These are phyloP conservation scores for Mallotus repandus DNA, from an alignment of 441 rosid genomes.

Conservation along the genomic window DNA sequence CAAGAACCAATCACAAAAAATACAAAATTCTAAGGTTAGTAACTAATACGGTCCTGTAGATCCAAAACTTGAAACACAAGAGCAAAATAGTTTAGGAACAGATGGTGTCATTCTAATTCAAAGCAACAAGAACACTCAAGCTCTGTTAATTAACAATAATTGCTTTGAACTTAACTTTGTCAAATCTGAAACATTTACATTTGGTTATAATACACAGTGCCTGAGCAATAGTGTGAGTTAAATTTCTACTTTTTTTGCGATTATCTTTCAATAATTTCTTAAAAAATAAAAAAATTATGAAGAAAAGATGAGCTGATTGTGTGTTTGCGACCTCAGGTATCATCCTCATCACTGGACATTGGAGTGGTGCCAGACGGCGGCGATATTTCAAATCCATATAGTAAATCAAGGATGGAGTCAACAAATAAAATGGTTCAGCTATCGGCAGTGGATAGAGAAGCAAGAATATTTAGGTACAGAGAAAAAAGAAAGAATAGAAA, in stretches of 20 bases:
- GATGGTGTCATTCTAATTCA: slow-evolving; percentile 88
- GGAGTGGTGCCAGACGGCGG: slow-evolving; percentile 92
- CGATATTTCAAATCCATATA: slow-evolving; percentile 59
- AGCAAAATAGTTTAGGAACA: slow-evolving; percentile 70
- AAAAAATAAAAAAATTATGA: background rate
- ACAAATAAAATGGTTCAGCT: slow-evolving; percentile 44
- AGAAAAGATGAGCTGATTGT: too few species aligned
- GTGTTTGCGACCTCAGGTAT: slow-evolving; percentile 44
- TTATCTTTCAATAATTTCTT: background rate
- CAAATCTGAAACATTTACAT: slow-evolving; percentile 46
- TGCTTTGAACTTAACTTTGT: slow-evolving; percentile 60
- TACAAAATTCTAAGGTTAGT: too few species aligned
- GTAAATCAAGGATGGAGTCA: slow-evolving; percentile 36
- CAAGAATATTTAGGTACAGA: slow-evolving; percentile 88
- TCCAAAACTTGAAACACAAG: slow-evolving; percentile 56
- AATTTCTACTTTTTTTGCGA: background rate
- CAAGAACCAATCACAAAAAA: too few species aligned
- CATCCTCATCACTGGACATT: slow-evolving; percentile 84
- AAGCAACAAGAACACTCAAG: slow-evolving; percentile 33
- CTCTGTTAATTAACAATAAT: slow-evolving; percentile 45
- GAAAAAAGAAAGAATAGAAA: slow-evolving; percentile 94
- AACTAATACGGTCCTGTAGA: slow-evolving; percentile 54
- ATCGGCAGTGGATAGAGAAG: slow-evolving; percentile 78
- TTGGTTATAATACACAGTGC: too few species aligned
- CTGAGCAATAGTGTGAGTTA: slow-evolving; percentile 72